A percentile compares a stretch with the other conserved stretches of the same genome.
Evolutionary conservation across 2,329 filamentous ascomycete genomes (phyloP).

Genomic region (Venturia oleaginea): DNA sequence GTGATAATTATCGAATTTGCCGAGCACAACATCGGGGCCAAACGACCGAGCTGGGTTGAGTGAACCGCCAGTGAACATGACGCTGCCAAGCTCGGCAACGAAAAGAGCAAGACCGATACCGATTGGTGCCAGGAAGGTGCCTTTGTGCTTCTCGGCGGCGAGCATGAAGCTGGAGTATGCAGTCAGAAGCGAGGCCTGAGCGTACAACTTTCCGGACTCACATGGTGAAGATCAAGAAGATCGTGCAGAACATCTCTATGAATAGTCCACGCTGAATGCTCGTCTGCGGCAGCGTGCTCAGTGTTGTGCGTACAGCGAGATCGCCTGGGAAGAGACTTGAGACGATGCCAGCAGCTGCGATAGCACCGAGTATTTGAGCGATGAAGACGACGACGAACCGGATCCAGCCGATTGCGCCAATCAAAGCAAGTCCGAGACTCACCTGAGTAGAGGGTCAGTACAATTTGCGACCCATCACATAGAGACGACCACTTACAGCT

Average conservation of each 20-base stretch:
- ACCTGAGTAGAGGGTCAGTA: constrained; percentile 23
- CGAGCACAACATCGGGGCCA: constrained; percentile 37
- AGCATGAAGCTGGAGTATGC: constrained; percentile 28
- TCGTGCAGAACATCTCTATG: constrained; percentile 43
- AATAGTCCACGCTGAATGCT: constrained; percentile 37
- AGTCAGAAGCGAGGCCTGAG: not conserved
- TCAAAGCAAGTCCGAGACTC: constrained; percentile 38
- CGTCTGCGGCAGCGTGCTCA: constrained; percentile 28
- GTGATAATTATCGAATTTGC: constrained; percentile 35
- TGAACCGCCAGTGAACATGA: constrained; percentile 39
- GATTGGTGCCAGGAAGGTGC: constrained; percentile 31
- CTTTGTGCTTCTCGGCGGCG: constrained; percentile 32
- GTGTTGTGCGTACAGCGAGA: constrained; percentile 36
- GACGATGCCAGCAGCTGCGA: constrained; percentile 37
- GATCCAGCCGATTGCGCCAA: constrained; percentile 38
- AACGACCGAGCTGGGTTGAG: constrained; percentile 42
- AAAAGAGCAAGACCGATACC: constrained; percentile 38
- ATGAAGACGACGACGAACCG: constrained; percentile 35
- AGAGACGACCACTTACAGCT: constrained; percentile 15
- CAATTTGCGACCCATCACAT: not conserved
- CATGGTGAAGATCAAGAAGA: constrained; percentile 41
- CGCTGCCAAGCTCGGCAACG: constrained; percentile 37
- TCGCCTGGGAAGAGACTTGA: constrained; percentile 36
- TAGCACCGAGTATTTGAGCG: constrained; percentile 36
- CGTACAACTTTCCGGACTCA: constrained; percentile 1